Percentiles rank a stretch among this genome's conserved stretches.
Conservation (phyloP, 306 rosid genomes). For the Cajanus cajan region DNA sequence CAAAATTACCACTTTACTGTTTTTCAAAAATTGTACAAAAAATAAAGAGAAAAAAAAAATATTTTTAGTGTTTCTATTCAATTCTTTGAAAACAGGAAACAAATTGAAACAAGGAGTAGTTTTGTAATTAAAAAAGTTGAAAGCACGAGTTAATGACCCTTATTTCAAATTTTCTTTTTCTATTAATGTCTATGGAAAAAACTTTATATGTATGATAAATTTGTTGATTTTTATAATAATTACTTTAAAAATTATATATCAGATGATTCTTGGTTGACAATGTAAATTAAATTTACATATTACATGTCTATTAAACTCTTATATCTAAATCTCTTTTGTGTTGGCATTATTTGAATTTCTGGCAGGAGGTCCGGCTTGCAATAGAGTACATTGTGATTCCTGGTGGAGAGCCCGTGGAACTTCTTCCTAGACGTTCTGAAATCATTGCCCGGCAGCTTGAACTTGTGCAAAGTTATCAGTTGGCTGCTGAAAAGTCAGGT, state of each 20-base stretch:
- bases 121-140: too few species aligned
- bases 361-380: constrained; percentile 96
- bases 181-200: too few species aligned
- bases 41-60: too few species aligned
- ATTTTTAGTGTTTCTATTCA: too few species aligned
- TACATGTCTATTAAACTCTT: background rate
- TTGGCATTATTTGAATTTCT: background rate
- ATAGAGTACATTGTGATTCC: constrained; percentile 98
- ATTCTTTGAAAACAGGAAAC: too few species aligned
- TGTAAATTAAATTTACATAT: background rate
- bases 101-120: too few species aligned
- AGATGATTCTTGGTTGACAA: background rate
- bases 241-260: background rate
- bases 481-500: constrained; percentile 92
- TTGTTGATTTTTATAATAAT: background rate
- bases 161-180: too few species aligned
- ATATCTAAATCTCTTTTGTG: background rate
- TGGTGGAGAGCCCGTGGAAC: constrained; percentile 98
- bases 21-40: too few species aligned
- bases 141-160: too few species aligned
- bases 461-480: constrained; percentile 85
- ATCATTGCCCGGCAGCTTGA: constrained; percentile 91
- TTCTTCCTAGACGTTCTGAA: constrained; percentile 90
- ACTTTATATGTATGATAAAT: background rate
- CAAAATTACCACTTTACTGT: too few species aligned